Percentiles rank a stretch among this genome's conserved stretches.
These are phyloP conservation scores for Lunularia cruciata DNA, from an alignment of 225 moss, liverwort and hornwort genomes.

Conservation along the genomic window DNA sequence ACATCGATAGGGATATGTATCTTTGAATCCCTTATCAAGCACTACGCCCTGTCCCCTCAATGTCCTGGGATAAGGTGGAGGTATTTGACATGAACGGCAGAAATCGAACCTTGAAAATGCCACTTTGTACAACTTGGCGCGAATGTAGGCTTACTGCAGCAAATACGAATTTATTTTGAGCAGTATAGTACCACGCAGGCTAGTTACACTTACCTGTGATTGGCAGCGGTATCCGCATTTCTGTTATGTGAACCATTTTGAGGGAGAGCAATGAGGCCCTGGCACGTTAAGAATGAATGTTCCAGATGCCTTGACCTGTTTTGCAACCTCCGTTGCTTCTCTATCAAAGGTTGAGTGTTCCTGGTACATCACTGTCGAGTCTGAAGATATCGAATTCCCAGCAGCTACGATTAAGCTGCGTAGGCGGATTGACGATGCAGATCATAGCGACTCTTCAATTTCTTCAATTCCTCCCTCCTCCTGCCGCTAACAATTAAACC, in stretches of 20 bases:
- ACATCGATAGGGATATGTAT: too few species aligned
- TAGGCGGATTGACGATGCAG: not conserved
- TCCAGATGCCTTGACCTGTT: not conserved
- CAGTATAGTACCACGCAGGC: too few species aligned
- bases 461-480: not conserved
- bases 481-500: not conserved
- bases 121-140: too few species aligned
- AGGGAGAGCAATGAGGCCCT: not conserved
- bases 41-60: too few species aligned
- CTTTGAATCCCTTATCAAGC: too few species aligned
- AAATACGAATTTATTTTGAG: too few species aligned
- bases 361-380: not conserved
- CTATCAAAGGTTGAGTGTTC: not conserved
- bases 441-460: not conserved
- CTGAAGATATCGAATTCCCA: not conserved
- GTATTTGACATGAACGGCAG: too few species aligned
- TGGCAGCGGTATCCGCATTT: conserved; percentile 82
- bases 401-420: not conserved
- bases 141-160: too few species aligned
- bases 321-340: conserved; percentile 1
- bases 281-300: not conserved
- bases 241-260: conserved; percentile 83
- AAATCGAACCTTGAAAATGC: too few species aligned
- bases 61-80: too few species aligned
- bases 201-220: conserved; percentile 57